Conservation (phyloP, 176 grass and related monocot genomes). For the Musa itinerans region DNA sequence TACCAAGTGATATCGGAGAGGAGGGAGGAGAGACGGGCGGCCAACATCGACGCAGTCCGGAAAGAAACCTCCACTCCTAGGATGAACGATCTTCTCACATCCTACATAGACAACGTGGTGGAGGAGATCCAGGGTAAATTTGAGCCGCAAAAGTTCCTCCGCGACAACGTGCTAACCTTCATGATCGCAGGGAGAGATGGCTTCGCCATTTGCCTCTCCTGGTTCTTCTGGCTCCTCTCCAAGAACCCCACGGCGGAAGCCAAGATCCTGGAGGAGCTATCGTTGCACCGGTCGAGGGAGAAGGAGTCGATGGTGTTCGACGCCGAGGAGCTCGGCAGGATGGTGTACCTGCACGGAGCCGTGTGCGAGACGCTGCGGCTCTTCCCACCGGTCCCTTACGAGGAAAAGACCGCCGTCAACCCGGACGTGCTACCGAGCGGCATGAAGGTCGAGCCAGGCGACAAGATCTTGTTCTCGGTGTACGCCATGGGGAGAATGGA, state of each 20-base stretch:
- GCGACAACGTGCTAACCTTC: conserved; percentile 60
- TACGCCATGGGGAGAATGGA: conserved; percentile 86
- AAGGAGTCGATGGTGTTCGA: conserved; percentile 11
- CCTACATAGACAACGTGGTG: conserved; percentile 41
- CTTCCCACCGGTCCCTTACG: conserved; percentile 64
- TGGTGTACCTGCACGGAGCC: conserved; percentile 71
- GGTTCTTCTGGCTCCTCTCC: conserved; percentile 78
- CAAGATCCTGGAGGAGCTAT: conserved; percentile 56
- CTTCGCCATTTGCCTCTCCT: conserved; percentile 46
- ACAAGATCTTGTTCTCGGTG: conserved; percentile 38
- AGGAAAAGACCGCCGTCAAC: conserved; percentile 41
- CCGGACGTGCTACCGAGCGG: conserved; percentile 62
- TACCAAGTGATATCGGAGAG: conserved; percentile 27
- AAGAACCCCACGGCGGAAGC: conserved; percentile 43
- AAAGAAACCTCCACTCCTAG: background rate
- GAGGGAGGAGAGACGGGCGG: conserved; percentile 4
- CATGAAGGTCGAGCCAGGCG: background rate
- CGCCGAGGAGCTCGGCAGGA: conserved; percentile 26
- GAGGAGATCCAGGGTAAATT: conserved; percentile 14
- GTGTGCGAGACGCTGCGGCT: conserved; percentile 66
- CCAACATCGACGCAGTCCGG: background rate
- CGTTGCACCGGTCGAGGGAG: conserved; percentile 5
- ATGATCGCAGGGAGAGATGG: conserved; percentile 77
- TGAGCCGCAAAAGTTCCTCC: conserved; percentile 34
- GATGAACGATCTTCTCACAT: conserved; percentile 36